Percentiles rank a stretch among this genome's conserved stretches.
Conservation (phyloP, 2,329 filamentous ascomycete species). For the Claviceps spartinae region DNA sequence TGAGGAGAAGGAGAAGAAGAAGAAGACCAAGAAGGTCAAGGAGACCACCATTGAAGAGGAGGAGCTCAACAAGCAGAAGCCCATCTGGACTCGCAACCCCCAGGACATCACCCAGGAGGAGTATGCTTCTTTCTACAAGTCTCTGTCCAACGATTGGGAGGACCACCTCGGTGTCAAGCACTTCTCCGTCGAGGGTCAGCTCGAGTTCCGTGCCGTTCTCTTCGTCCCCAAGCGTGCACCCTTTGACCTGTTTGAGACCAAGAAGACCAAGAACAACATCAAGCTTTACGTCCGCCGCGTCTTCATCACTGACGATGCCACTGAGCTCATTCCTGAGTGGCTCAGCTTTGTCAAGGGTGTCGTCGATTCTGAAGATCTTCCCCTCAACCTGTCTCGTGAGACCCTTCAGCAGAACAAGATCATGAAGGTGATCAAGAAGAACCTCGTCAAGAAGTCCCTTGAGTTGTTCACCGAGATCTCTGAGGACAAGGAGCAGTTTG, state of each 20-base stretch:
- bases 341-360: slow-evolving; percentile 99
- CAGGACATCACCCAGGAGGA: slow-evolving; percentile 90
- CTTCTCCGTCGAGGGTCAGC: slow-evolving; percentile 99
- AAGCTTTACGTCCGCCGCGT: slow-evolving; percentile 99
- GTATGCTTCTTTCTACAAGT: slow-evolving; percentile 99
- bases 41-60: slow-evolving; percentile 98
- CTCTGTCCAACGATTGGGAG: slow-evolving; percentile 99
- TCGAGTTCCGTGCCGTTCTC: slow-evolving; percentile 99
- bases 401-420: slow-evolving; percentile 99
- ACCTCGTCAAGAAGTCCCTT: slow-evolving; percentile 99
- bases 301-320: slow-evolving; percentile 99
- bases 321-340: slow-evolving; percentile 98
- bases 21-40: slow-evolving; percentile 99
- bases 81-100: slow-evolving; percentile 98
- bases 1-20: slow-evolving; percentile 77
- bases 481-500: slow-evolving; percentile 99
- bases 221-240: slow-evolving; percentile 99
- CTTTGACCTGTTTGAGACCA: slow-evolving; percentile 99
- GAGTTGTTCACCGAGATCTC: slow-evolving; percentile 99
- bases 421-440: slow-evolving; percentile 99
- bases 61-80: slow-evolving; percentile 99
- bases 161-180: slow-evolving; percentile 99
- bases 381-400: slow-evolving; percentile 98
- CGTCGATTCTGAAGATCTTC: slow-evolving; percentile 98
- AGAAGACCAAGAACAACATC: slow-evolving; percentile 99